Percentiles rank a stretch among this genome's conserved stretches.
phyloP scores from a whole-genome alignment of 305 asterid genomes.

The Fraxinus dipetala region DNA sequence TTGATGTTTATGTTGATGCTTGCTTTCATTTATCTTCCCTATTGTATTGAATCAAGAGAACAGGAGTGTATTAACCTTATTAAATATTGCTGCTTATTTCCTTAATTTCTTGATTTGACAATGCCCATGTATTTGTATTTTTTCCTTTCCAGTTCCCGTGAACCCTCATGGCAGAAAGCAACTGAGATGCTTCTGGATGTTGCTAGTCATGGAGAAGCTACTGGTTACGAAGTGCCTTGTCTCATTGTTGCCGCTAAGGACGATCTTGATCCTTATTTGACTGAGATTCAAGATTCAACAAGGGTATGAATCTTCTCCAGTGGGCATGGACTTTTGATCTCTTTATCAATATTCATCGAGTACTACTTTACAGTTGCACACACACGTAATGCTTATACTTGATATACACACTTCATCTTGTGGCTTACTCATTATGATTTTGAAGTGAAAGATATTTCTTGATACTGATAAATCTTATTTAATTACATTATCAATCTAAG shows the following conservation, averaged over 20 bases:
- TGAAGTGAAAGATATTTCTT: background rate
- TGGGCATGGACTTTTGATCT: background rate
- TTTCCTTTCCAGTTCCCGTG: conserved; percentile 57
- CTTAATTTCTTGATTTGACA: background rate
- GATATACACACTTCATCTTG: conserved; percentile 1
- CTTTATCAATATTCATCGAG: background rate
- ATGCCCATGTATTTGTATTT: conserved; percentile 9
- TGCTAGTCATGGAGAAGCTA: conserved; percentile 90
- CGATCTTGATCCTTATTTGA: conserved; percentile 76
- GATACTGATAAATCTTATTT: conserved; percentile 1
- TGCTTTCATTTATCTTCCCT: background rate
- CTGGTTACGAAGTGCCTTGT: conserved; percentile 89
- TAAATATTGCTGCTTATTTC: background rate
- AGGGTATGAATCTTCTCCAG: conserved; percentile 49
- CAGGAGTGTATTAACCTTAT: background rate
- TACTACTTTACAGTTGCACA: background rate
- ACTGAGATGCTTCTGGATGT: conserved; percentile 88
- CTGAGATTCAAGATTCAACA: conserved; percentile 93
- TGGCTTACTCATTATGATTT: background rate
- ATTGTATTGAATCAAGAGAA: background rate
- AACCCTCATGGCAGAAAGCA: conserved; percentile 79
- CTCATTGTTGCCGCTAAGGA: conserved; percentile 96
- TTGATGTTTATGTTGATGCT: background rate
- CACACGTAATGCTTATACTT: background rate
- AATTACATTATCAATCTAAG: background rate